Conservation (phyloP, 2,329 filamentous ascomycete genomes). For the Alternaria solani region DNA sequence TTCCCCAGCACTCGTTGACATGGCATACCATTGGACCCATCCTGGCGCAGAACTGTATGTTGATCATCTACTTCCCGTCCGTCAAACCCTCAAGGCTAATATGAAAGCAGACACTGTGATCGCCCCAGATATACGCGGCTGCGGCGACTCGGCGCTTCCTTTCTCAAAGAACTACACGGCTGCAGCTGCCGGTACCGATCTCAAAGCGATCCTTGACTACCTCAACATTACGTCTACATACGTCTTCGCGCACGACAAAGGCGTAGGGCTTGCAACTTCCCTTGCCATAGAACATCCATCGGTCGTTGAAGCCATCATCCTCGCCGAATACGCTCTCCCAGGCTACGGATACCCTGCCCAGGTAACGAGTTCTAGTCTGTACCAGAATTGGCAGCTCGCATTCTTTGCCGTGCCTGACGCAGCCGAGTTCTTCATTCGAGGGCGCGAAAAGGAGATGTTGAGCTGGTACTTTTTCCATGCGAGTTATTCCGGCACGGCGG, state of each 20-base stretch:
- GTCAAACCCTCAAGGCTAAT: not conserved
- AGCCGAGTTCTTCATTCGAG: conserved; percentile 57
- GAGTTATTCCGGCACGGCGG: conserved; percentile 52
- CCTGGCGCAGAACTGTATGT: not conserved
- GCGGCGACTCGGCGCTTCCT: conserved; percentile 48
- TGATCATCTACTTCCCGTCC: not conserved
- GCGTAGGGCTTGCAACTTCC: conserved; percentile 52
- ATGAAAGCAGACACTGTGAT: conserved; percentile 13
- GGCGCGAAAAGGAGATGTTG: conserved; percentile 54
- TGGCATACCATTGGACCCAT: not conserved
- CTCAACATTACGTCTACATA: conserved; percentile 42
- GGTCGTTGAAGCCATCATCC: not conserved
- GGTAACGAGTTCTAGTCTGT: conserved; percentile 51
- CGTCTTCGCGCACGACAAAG: conserved; percentile 59
- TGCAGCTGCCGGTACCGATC: conserved; percentile 38
- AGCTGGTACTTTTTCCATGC: conserved; percentile 59
- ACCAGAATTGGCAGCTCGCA: conserved; percentile 46
- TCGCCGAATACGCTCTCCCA: not conserved
- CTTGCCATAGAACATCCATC: not conserved
- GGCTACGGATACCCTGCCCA: not conserved
- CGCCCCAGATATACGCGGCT: not conserved
- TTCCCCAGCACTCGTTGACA: not conserved
- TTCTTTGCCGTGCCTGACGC: conserved; percentile 59
- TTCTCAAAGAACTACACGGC: conserved; percentile 54
- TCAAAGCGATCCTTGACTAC: conserved; percentile 36